phyloP scores from a whole-genome alignment of 2,329 filamentous ascomycete genomes.

The Cordyceps javanica region DNA sequence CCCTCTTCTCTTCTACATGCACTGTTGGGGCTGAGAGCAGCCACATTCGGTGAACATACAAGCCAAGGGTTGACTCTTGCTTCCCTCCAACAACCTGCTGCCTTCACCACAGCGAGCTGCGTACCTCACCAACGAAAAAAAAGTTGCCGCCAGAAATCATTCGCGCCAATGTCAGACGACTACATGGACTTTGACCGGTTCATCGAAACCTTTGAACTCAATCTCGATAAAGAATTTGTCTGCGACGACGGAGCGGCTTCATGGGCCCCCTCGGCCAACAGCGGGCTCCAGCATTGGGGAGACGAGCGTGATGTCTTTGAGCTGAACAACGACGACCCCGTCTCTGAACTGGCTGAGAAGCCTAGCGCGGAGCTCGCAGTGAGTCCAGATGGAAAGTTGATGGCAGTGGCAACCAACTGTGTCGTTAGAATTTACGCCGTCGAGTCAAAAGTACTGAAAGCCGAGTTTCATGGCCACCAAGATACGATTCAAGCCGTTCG shows the following conservation, averaged over 20 bases:
- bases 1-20: background rate
- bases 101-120: background rate
- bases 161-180: conserved; percentile 1
- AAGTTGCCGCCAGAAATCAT: background rate
- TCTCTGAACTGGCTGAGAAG: conserved; percentile 4
- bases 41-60: background rate
- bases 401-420: conserved; percentile 5
- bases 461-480: conserved; percentile 1
- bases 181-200: conserved; percentile 10
- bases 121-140: background rate
- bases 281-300: background rate
- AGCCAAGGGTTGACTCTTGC: background rate
- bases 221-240: conserved; percentile 6
- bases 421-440: conserved; percentile 1
- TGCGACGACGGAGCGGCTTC: background rate
- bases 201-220: conserved; percentile 3
- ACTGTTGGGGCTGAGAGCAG: background rate
- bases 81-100: background rate
- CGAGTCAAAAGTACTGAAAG: conserved; percentile 1
- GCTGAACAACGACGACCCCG: background rate
- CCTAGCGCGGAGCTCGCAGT: background rate
- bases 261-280: conserved; percentile 6
- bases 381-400: background rate
- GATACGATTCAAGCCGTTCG: background rate
- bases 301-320: conserved; percentile 2